Conservation (phyloP, 2,329 filamentous ascomycete genomes). For the Corinectria fuckeliana region DNA sequence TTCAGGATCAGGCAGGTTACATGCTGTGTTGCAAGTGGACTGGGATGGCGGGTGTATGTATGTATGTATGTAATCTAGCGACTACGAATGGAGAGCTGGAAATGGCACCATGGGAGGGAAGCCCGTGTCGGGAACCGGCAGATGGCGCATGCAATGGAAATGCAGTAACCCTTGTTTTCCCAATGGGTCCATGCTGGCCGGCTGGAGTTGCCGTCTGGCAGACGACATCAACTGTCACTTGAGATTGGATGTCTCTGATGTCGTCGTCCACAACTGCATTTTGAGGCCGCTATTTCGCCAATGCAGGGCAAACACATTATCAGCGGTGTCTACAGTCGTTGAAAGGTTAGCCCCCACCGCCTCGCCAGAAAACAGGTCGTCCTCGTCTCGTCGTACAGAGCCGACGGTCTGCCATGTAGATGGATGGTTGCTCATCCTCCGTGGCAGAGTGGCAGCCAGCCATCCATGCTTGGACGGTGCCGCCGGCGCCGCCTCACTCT, state of each 20-base stretch:
- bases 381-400: not conserved
- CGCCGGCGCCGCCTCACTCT: conserved; percentile 30
- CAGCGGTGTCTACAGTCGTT: too few species aligned
- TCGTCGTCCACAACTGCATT: not conserved
- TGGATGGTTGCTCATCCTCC: conserved; percentile 11
- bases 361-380: not conserved
- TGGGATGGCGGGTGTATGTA: too few species aligned
- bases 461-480: conserved; percentile 14
- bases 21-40: not conserved
- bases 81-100: too few species aligned
- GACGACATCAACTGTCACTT: too few species aligned
- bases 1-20: too few species aligned
- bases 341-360: not conserved
- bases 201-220: too few species aligned
- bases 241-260: too few species aligned
- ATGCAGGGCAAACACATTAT: not conserved
- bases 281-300: not conserved
- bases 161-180: too few species aligned
- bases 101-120: too few species aligned
- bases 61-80: too few species aligned
- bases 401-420: not conserved
- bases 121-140: not conserved
- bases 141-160: too few species aligned
- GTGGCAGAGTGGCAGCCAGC: conserved; percentile 21
- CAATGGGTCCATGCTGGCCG: too few species aligned